Percentiles rank a stretch among this genome's conserved stretches.
These are phyloP conservation scores for Colletotrichum phormii DNA, from an alignment of 2,329 filamentous ascomycete species.

Conservation along the genomic window DNA sequence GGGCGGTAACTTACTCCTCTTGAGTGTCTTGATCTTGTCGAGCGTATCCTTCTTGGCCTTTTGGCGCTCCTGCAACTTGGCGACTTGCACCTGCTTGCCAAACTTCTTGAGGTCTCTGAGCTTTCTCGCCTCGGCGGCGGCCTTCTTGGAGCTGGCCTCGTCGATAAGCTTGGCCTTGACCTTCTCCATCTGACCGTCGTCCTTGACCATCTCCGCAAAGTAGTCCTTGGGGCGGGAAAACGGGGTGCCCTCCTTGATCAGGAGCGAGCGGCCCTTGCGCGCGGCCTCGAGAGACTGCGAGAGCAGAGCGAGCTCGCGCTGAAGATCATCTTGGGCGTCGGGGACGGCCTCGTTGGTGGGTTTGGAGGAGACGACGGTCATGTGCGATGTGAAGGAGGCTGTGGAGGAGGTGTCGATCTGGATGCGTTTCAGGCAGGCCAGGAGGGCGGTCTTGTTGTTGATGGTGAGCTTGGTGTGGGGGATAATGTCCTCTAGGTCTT, in stretches of 20 bases:
- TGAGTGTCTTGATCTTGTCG: conserved; percentile 94
- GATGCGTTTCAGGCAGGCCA: conserved; percentile 83
- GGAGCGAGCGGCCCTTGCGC: conserved; percentile 75
- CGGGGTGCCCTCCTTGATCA: conserved; percentile 84
- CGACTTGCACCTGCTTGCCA: conserved; percentile 97
- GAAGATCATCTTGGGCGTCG: conserved; percentile 91
- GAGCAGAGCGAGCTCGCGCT: conserved; percentile 93
- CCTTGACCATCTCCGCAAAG: conserved; percentile 99
- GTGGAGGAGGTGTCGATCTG: conserved; percentile 73
- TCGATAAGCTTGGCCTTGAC: conserved; percentile 94
- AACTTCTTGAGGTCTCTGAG: conserved; percentile 98
- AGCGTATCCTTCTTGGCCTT: conserved; percentile 93
- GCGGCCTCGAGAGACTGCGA: conserved; percentile 87
- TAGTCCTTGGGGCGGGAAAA: conserved; percentile 94
- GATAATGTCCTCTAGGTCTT: conserved; percentile 87
- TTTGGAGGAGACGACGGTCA: conserved; percentile 76
- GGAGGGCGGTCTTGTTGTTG: conserved; percentile 93
- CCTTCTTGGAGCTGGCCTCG: conserved; percentile 92
- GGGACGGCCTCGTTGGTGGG: conserved; percentile 75
- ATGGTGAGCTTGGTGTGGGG: conserved; percentile 95
- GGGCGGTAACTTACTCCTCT: conserved; percentile 83
- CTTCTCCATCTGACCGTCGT: conserved; percentile 97
- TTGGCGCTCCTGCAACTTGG: conserved; percentile 92
- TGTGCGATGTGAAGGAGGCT: conserved; percentile 85
- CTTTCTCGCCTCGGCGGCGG: conserved; percentile 88